phyloP scores from a whole-genome alignment of 2,329 filamentous ascomycete genomes.

The Bipolaris zeicola region DNA sequence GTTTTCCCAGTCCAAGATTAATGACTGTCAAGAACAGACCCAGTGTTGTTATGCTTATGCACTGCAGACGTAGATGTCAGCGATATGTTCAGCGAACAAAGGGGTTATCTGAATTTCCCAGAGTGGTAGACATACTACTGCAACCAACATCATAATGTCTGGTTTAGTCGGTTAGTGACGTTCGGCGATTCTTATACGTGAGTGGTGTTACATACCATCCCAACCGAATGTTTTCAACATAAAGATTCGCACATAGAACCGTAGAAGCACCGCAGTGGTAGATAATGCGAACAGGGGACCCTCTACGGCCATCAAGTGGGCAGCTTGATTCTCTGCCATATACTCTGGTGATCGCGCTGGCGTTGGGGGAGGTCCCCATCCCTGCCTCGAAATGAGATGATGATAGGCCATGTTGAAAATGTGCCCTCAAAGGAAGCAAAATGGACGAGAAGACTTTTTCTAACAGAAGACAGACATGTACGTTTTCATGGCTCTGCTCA shows the following conservation, averaged over 20 bases:
- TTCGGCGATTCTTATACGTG: neutral
- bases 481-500: conserved; percentile 5
- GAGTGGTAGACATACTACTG: conserved; percentile 18
- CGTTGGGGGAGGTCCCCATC: conserved; percentile 9
- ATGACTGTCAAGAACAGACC: conserved; percentile 24
- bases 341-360: conserved; percentile 34
- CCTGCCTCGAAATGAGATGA: conserved; percentile 16
- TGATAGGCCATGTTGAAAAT: conserved; percentile 10
- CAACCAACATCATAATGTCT: conserved; percentile 48
- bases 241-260: conserved; percentile 28
- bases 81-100: neutral
- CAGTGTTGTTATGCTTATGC: conserved; percentile 21
- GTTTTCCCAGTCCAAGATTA: conserved; percentile 54
- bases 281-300: conserved; percentile 47
- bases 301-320: conserved; percentile 49
- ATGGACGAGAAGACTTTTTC: neutral
- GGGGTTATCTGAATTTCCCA: neutral
- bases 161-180: conserved; percentile 12
- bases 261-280: conserved; percentile 19
- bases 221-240: conserved; percentile 30
- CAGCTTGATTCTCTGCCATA: conserved; percentile 45
- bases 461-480: conserved; percentile 1
- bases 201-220: conserved; percentile 21
- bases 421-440: neutral
- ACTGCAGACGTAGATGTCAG: conserved; percentile 6